Evolutionary conservation across 208 protist genomes (phyloP).

Genomic region (Leishmania aethiopica): DNA sequence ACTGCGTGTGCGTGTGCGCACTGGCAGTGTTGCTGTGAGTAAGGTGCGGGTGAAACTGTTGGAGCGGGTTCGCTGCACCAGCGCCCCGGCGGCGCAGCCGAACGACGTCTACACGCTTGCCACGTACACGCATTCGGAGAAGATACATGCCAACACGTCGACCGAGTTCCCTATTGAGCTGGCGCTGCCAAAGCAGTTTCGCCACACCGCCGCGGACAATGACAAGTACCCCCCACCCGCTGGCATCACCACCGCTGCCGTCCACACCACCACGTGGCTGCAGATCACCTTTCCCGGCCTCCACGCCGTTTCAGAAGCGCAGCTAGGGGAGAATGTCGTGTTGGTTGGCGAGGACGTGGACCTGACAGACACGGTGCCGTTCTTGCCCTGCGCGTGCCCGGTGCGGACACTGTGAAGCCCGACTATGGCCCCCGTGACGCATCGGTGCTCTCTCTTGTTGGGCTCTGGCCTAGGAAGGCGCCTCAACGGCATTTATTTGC

Average conservation of each 20-base stretch:
- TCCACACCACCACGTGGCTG: conserved; percentile 29
- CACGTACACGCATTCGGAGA: conserved; percentile 9
- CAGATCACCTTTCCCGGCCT: conserved; percentile 34
- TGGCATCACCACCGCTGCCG: conserved; percentile 7
- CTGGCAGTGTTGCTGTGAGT: conserved; percentile 10
- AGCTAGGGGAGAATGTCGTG: conserved; percentile 20
- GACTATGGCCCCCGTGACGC: background rate
- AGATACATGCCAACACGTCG: conserved; percentile 17
- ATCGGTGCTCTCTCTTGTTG: background rate
- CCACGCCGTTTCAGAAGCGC: conserved; percentile 28
- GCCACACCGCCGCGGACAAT: conserved; percentile 5
- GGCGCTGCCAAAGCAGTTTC: conserved; percentile 23
- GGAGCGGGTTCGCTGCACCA: conserved; percentile 11
- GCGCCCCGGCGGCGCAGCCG: background rate
- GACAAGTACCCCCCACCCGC: conserved; percentile 3
- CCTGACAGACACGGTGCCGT: conserved; percentile 34
- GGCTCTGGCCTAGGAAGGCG: background rate
- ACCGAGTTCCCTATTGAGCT: conserved; percentile 13
- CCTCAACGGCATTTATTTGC: background rate
- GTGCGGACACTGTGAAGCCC: background rate
- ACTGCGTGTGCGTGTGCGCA: conserved; percentile 9
- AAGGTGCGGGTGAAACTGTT: conserved; percentile 13
- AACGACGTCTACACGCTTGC: conserved; percentile 5
- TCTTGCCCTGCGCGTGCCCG: conserved; percentile 26
- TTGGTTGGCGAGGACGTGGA: conserved; percentile 40